phyloP scores from a whole-genome alignment of 1,284 basidiomycete genomes.

The Tylopilus sp. region DNA sequence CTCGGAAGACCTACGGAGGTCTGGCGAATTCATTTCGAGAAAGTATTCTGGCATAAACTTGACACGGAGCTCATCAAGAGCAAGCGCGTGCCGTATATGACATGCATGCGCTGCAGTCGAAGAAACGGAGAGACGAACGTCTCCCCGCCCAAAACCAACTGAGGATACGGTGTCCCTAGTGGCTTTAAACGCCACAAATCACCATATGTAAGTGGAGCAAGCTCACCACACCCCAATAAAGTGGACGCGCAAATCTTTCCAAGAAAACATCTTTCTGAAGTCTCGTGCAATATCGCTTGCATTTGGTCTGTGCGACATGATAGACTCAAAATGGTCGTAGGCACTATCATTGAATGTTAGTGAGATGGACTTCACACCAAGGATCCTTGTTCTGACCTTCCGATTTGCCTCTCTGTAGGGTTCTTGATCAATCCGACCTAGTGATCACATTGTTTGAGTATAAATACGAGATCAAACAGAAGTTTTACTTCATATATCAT shows the following conservation, averaged over 20 bases:
- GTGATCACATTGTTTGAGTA: not conserved
- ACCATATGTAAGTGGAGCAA: not conserved
- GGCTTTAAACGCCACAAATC: too few relatives aligned
- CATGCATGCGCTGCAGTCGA: conserved; percentile 33
- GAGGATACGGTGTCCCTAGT: conserved; percentile 40
- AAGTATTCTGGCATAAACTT: conserved; percentile 50
- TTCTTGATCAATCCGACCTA: conserved; percentile 48
- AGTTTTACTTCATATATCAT: too few relatives aligned
- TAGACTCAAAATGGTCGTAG: conserved; percentile 34
- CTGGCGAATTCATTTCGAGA: conserved; percentile 26
- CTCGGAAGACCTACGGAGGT: conserved; percentile 9
- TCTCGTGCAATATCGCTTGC: conserved; percentile 25
- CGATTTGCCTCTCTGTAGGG: conserved; percentile 28
- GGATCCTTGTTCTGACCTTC: conserved; percentile 16
- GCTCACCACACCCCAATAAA: conserved; percentile 47
- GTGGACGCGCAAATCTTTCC: conserved; percentile 37
- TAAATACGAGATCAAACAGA: too few relatives aligned
- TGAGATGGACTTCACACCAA: not conserved
- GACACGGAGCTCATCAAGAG: conserved; percentile 48
- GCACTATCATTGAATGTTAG: conserved; percentile 9
- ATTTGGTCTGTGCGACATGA: conserved; percentile 16
- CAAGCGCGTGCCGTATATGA: conserved; percentile 36
- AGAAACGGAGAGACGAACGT: conserved; percentile 33
- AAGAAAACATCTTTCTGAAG: conserved; percentile 34
- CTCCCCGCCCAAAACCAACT: conserved; percentile 38